These are phyloP conservation scores for Rhynchosporium agropyri DNA, from an alignment of 2,329 filamentous ascomycete genomes.

Conservation along the genomic window DNA sequence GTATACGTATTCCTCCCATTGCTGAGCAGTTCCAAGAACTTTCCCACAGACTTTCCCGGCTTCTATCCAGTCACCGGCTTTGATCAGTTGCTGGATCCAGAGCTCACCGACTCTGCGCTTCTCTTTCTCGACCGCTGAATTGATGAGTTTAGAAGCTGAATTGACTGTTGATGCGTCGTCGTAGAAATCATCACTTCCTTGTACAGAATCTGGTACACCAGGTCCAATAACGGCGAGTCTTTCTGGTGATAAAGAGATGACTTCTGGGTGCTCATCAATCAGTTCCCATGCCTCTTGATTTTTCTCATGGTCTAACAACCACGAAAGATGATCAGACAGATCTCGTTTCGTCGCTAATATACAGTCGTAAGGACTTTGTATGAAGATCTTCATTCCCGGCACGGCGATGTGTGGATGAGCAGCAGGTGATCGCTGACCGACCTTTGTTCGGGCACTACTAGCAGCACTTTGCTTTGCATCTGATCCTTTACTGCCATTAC, in stretches of 20 bases:
- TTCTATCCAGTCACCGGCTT: constrained; percentile 70
- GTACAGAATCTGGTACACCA: constrained; percentile 45
- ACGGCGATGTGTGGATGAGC: constrained; percentile 42
- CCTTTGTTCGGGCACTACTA: constrained; percentile 44
- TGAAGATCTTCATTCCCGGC: constrained; percentile 79
- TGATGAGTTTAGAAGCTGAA: constrained; percentile 57
- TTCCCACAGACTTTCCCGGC: constrained; percentile 82
- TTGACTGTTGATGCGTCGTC: constrained; percentile 72
- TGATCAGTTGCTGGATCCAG: constrained; percentile 87
- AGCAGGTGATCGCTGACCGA: constrained; percentile 48
- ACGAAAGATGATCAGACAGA: constrained; percentile 79
- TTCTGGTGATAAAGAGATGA: constrained; percentile 51
- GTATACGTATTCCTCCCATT: constrained; percentile 97
- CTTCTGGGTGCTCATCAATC: constrained; percentile 83
- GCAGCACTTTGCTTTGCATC: constrained; percentile 55
- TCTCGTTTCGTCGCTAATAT: constrained; percentile 90
- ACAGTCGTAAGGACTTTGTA: constrained; percentile 95
- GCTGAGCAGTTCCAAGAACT: constrained; percentile 75
- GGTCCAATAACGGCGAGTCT: constrained; percentile 47
- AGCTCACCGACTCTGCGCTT: constrained; percentile 89
- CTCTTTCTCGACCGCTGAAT: constrained; percentile 77
- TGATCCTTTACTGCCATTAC: constrained; percentile 56
- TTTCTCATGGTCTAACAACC: constrained; percentile 79
- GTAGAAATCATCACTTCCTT: constrained; percentile 64
- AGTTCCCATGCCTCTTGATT: constrained; percentile 89